These are phyloP conservation scores for Aeschynomene evenia DNA, from an alignment of 306 rosid genomes.

Conservation along the genomic window DNA sequence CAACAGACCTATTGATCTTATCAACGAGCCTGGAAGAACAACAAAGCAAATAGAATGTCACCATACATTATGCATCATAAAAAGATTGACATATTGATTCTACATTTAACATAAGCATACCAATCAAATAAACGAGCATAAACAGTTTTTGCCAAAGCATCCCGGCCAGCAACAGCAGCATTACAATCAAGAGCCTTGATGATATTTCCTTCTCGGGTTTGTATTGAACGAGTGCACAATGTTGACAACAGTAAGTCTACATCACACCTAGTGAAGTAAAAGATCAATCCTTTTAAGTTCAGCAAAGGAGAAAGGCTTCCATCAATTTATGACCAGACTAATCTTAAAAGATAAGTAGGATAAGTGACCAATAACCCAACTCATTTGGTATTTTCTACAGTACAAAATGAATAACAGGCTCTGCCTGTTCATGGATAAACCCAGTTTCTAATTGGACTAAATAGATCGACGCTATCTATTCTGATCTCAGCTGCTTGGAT, in stretches of 20 bases:
- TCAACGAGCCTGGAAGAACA: constrained; percentile 85
- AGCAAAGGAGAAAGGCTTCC: constrained; percentile 3
- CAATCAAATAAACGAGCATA: constrained; percentile 90
- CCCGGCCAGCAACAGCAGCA: constrained; percentile 90
- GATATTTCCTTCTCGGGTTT: constrained; percentile 90
- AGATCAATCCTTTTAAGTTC: constrained; percentile 9
- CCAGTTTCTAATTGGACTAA: neutral
- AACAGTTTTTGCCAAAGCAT: constrained; percentile 90
- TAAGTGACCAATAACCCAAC: constrained; percentile 18
- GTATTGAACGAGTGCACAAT: constrained; percentile 83
- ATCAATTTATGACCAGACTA: constrained; percentile 2
- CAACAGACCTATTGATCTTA: constrained; percentile 86
- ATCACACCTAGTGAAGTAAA: constrained; percentile 64
- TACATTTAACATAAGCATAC: constrained; percentile 46
- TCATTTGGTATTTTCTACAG: constrained; percentile 6
- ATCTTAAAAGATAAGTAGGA: constrained; percentile 29
- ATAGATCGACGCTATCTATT: constrained; percentile 16
- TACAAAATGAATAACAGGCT: constrained; percentile 8
- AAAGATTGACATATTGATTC: neutral
- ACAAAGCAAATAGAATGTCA: constrained; percentile 13
- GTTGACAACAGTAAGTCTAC: constrained; percentile 68
- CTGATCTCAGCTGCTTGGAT: neutral
- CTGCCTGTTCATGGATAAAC: neutral
- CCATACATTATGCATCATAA: constrained; percentile 9
- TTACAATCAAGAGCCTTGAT: constrained; percentile 88